Evolutionary conservation across 2,329 filamentous ascomycete genomes (phyloP).

Genomic region (Ophiostoma montium): DNA sequence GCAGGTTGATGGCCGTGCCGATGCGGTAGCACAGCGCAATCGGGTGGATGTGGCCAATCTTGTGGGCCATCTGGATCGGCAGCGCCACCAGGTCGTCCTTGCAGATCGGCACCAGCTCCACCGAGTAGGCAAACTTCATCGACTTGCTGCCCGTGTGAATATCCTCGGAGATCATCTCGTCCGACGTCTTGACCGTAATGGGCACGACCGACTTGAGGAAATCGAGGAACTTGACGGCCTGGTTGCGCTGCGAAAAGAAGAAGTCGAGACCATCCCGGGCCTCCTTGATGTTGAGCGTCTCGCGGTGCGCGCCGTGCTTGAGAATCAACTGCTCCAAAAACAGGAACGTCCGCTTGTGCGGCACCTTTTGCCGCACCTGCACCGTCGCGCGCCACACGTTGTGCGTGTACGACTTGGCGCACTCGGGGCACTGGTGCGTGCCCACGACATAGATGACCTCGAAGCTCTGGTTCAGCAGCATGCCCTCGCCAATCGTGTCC

Average conservation of each 20-base stretch:
- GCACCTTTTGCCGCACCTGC: slow-evolving; percentile 92
- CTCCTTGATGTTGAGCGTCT: slow-evolving; percentile 97
- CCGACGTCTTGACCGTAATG: slow-evolving; percentile 43
- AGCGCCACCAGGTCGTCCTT: slow-evolving; percentile 95
- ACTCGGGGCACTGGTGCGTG: slow-evolving; percentile 88
- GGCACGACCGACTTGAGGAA: slow-evolving; percentile 66
- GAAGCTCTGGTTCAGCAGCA: slow-evolving; percentile 78
- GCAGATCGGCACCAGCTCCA: slow-evolving; percentile 85
- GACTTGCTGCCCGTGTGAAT: slow-evolving; percentile 79
- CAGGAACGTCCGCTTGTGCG: slow-evolving; percentile 60
- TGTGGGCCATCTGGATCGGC: slow-evolving; percentile 77
- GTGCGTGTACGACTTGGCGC: slow-evolving; percentile 78
- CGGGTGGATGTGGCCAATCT: slow-evolving; percentile 76
- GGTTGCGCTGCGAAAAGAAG: slow-evolving; percentile 78
- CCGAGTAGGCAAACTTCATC: slow-evolving; percentile 89
- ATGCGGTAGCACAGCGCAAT: slow-evolving; percentile 76
- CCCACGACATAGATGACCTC: slow-evolving; percentile 87
- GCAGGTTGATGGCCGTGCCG: slow-evolving; percentile 75
- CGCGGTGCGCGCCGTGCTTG: slow-evolving; percentile 73
- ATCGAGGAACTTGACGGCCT: slow-evolving; percentile 67
- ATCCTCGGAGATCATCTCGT: slow-evolving; percentile 70
- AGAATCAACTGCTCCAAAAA: slow-evolving; percentile 86
- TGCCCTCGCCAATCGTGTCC: slow-evolving; percentile 46
- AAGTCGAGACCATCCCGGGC: slow-evolving; percentile 93
- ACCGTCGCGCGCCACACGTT: slow-evolving; percentile 77